Evolutionary conservation across 148 eudicot genomes (phyloP).

Genomic region (Oxyria digyna): DNA sequence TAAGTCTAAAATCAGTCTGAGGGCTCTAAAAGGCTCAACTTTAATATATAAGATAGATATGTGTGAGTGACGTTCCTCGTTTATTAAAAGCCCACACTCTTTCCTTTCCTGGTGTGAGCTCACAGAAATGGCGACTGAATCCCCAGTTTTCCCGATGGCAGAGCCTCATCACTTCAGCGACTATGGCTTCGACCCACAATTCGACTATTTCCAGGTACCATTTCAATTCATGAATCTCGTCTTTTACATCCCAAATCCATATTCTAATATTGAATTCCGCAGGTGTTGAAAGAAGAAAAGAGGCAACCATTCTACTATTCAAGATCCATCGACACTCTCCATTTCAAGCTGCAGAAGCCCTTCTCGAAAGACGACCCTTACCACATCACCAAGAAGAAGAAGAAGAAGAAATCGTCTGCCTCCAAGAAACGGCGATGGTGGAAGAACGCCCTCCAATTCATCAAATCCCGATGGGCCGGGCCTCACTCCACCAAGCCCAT

Average conservation of each 20-base stretch:
- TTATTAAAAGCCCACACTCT: background rate
- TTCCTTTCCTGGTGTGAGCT: background rate
- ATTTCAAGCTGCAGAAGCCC: constrained; percentile 81
- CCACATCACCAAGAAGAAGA: constrained; percentile 17
- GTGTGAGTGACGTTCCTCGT: background rate
- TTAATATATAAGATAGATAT: too few relatives aligned
- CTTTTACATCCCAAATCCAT: background rate
- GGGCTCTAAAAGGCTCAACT: too few relatives aligned
- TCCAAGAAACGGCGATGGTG: constrained; percentile 34
- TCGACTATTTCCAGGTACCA: constrained; percentile 73
- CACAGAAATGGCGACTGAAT: constrained; percentile 22
- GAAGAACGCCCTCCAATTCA: constrained; percentile 48
- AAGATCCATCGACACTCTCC: constrained; percentile 43
- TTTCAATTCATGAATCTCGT: background rate
- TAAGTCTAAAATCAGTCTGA: too few relatives aligned
- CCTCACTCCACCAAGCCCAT: background rate
- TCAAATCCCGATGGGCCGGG: constrained; percentile 39
- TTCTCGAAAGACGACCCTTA: constrained; percentile 17
- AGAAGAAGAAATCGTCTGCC: constrained; percentile 18
- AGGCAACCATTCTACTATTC: constrained; percentile 23
- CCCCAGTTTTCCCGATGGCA: constrained; percentile 48
- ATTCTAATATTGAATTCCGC: background rate
- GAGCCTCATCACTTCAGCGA: constrained; percentile 77
- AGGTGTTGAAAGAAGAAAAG: constrained; percentile 75
- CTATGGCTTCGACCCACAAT: constrained; percentile 79